Base-by-base conservation (phyloP, 371 early-diverging fungal genomes). In the Basidiobolus meristosporus region DNA sequence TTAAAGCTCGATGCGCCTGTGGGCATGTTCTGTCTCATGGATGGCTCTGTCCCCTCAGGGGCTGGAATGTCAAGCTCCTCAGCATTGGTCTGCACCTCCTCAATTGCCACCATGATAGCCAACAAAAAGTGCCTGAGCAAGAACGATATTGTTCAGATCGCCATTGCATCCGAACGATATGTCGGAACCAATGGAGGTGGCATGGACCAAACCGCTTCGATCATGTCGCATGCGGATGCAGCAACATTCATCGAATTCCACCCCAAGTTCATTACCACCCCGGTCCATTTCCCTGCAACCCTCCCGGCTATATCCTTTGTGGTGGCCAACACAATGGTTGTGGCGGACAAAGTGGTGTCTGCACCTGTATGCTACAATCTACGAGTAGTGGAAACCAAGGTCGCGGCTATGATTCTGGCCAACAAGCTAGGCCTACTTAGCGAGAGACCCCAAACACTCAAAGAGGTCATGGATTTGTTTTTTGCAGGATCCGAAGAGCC, bases 191-290 rank as follows among this genome's bases (percentile, higher is more conserved):
- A 83, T 47, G 63, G 70, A 28, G 90, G 87, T 15, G 78, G 86
- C 22, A 91, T 91, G 92, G 93, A 92, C 52, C 90, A 92, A 52
- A 70, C 80, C 22, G 79, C 76, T 40, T 88, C 87, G 12, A 69
- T 90, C 20, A 72, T 87, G 48, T 75, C 80, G 19, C 57, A 65
- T 36, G 64, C 63, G 37, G 70, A 67, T 20, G 67, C 70, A 21
- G 87, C 87, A 2, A 63, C 81, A 28, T 67, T 79, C 42, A 84
- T 92, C 46, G 75, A 89, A 47, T 92, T 92, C 59, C 63, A 70
- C 9, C 93, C 93, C 22, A 57, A 47, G 29, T 68, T 88, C 23
- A 58, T 51, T 18, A 77, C 77, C 30, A 62, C 60, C 0, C 74
- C 68, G 11, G 75, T 82, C 43, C 57, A 52, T 40, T 57, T 83